These are phyloP conservation scores for Xylaria longipes DNA, from an alignment of 495 filamentous ascomycete species.

Conservation along the genomic window DNA sequence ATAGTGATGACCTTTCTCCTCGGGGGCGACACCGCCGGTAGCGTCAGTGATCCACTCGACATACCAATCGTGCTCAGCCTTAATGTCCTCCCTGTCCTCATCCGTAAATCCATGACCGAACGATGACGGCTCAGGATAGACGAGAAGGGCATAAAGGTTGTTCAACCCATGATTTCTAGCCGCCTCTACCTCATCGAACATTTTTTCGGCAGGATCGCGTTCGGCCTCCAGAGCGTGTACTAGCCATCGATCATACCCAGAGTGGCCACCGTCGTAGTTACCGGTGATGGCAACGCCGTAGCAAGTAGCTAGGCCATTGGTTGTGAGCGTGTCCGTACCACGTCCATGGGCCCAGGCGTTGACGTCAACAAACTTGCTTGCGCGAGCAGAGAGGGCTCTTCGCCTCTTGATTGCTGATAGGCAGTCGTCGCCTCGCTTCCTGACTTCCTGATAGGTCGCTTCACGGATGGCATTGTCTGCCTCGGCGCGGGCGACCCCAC, in stretches of 20 bases:
- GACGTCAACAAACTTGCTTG: neutral
- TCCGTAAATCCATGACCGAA: neutral
- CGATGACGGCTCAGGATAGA: neutral
- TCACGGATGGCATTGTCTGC: neutral
- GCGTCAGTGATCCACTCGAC: constrained; percentile 9
- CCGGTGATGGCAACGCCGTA: constrained; percentile 7
- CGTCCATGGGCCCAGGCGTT: neutral
- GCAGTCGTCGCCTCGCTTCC: neutral
- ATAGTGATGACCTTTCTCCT: neutral
- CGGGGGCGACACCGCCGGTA: neutral
- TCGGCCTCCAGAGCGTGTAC: neutral
- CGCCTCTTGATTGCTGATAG: neutral
- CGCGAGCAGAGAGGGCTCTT: neutral
- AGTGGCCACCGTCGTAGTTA: neutral
- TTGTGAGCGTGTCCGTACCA: neutral
- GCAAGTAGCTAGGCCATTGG: neutral
- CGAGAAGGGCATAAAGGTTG: neutral
- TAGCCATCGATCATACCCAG: neutral
- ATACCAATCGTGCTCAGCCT: neutral
- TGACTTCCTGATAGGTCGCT: neutral
- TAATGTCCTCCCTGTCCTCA: constrained; percentile 1
- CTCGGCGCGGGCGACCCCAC: neutral
- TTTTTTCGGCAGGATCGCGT: neutral
- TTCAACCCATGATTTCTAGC: neutral
- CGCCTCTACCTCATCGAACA: neutral